Evolutionary conservation across 2,329 filamentous ascomycete genomes (phyloP).

Genomic region (Microcera coccophila): DNA sequence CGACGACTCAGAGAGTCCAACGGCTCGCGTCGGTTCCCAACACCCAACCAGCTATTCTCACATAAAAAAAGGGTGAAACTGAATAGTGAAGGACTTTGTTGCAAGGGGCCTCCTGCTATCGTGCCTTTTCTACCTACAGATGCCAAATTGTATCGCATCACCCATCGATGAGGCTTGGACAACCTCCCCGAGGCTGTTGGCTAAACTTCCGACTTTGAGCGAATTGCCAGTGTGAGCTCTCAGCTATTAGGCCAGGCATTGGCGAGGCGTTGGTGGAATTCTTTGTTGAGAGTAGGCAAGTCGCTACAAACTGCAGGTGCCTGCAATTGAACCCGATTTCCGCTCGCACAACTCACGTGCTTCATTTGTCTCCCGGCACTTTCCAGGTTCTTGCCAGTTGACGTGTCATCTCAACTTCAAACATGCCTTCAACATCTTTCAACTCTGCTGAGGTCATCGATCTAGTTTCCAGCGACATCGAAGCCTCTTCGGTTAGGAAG

Average conservation of each 20-base stretch:
- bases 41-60: too few relatives aligned
- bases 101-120: conserved; percentile 7
- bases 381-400: neutral
- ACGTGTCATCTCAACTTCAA: conserved; percentile 1
- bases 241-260: neutral
- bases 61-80: too few relatives aligned
- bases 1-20: too few relatives aligned
- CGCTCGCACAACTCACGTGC: neutral
- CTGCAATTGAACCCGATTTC: too few relatives aligned
- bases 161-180: conserved; percentile 4
- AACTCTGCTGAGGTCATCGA: conserved; percentile 22
- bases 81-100: neutral
- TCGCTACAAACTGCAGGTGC: neutral
- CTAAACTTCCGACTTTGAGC: neutral
- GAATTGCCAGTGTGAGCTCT: neutral
- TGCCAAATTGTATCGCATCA: conserved; percentile 11
- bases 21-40: neutral
- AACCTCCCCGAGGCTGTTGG: neutral
- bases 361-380: neutral
- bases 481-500: conserved; percentile 23
- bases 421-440: conserved; percentile 17
- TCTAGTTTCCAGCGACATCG: conserved; percentile 24
- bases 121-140: conserved; percentile 11
- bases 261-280: neutral
- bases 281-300: neutral